Percentiles rank a stretch among this genome's conserved stretches.
These are phyloP conservation scores for Botrytis byssoidea DNA, from an alignment of 2,329 filamentous ascomycete genomes.

Conservation along the genomic window DNA sequence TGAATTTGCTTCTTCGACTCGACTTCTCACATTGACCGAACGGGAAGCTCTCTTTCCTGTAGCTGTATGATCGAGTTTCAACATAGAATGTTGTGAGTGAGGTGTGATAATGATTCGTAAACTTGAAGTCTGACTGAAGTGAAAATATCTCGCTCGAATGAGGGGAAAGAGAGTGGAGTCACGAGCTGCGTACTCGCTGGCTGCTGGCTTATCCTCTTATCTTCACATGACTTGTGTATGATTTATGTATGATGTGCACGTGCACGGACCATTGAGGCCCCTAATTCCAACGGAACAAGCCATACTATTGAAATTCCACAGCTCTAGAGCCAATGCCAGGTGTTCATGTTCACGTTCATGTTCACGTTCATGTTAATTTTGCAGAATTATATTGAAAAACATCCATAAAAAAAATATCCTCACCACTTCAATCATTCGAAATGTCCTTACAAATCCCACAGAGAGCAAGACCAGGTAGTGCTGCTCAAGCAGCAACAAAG, in stretches of 20 bases:
- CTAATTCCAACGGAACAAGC: not conserved
- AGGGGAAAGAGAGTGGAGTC: not conserved
- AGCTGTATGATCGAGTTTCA: not conserved
- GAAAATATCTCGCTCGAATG: not conserved
- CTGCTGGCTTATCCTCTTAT: not conserved
- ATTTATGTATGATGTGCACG: not conserved
- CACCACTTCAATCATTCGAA: conserved; percentile 6
- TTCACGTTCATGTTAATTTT: conserved; percentile 2
- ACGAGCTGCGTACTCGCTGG: not conserved
- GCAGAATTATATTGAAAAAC: not conserved
- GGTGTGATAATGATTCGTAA: not conserved
- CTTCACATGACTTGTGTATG: not conserved
- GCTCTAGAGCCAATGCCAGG: conserved; percentile 15
- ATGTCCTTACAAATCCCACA: conserved; percentile 47
- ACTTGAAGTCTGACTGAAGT: not conserved
- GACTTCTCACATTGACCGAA: not conserved
- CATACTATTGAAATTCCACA: not conserved
- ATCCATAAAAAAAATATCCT: not conserved
- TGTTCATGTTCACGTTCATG: conserved; percentile 17
- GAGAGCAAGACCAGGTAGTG: conserved; percentile 52
- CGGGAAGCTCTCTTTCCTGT: too few species aligned
- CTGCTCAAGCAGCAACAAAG: conserved; percentile 66
- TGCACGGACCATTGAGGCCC: not conserved
- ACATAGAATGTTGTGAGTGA: not conserved
- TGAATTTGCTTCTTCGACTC: not conserved